phyloP scores from a whole-genome alignment of 2,329 filamentous ascomycete species.

The Nannizziopsis barbatae region DNA sequence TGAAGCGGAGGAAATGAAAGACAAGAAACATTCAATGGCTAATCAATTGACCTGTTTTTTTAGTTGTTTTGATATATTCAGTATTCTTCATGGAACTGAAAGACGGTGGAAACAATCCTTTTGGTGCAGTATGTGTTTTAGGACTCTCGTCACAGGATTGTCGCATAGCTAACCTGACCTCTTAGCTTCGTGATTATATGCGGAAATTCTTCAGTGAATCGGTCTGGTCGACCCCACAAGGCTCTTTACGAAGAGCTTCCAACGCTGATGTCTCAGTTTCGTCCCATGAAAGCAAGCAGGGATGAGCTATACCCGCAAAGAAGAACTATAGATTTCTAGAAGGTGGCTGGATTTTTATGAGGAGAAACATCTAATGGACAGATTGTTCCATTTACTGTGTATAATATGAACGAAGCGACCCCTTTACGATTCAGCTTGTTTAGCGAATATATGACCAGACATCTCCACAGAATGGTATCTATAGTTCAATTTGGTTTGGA shows the following conservation, averaged over 20 bases:
- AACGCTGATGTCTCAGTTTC: not conserved
- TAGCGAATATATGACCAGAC: too few relatives aligned
- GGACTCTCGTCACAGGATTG: not conserved
- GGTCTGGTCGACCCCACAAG: slow-evolving; percentile 9
- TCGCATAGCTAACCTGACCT: not conserved
- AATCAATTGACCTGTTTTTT: not conserved
- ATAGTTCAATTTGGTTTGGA: too few relatives aligned
- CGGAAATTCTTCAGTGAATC: slow-evolving; percentile 4
- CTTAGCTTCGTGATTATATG: slow-evolving; percentile 10
- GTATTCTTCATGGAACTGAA: slow-evolving; percentile 37
- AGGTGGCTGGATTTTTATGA: too few relatives aligned
- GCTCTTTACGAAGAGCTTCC: not conserved
- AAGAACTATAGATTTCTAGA: too few relatives aligned
- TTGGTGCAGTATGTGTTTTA: slow-evolving; percentile 29
- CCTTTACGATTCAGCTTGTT: too few relatives aligned
- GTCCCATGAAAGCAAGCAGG: not conserved
- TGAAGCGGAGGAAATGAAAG: too few relatives aligned
- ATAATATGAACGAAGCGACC: not conserved
- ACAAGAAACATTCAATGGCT: too few relatives aligned
- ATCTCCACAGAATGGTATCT: too few relatives aligned
- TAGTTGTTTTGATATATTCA: slow-evolving; percentile 35
- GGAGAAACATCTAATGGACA: not conserved
- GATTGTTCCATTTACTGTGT: not conserved
- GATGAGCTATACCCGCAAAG: not conserved
- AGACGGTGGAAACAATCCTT: slow-evolving; percentile 31